Evolutionary conservation across 2,329 filamentous ascomycete species (phyloP).

Genomic region (Aspergillus neotritici): DNA sequence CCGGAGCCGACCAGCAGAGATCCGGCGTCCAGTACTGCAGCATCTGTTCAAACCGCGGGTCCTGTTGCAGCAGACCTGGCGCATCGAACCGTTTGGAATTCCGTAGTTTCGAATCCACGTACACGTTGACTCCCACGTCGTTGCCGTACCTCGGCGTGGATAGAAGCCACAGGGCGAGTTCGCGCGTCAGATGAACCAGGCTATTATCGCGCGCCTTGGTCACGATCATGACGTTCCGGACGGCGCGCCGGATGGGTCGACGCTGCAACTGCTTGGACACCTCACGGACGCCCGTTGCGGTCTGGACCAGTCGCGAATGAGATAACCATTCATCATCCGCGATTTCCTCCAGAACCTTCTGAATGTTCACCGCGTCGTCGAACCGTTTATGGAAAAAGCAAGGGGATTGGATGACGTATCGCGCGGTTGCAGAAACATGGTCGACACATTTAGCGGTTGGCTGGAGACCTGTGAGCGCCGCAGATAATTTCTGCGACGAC

Average conservation of each 20-base stretch:
- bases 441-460: conserved; percentile 36
- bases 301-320: conserved; percentile 90
- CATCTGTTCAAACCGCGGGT: conserved; percentile 74
- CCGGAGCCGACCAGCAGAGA: conserved; percentile 86
- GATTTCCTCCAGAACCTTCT: conserved; percentile 92
- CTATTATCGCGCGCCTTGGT: conserved; percentile 96
- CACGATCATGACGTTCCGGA: conserved; percentile 95
- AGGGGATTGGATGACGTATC: conserved; percentile 74
- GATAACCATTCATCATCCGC: conserved; percentile 81
- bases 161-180: conserved; percentile 82
- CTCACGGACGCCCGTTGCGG: conserved; percentile 88
- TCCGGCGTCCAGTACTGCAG: conserved; percentile 95
- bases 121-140: conserved; percentile 89
- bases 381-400: conserved; percentile 98
- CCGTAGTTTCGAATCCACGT: conserved; percentile 92
- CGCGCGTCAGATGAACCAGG: conserved; percentile 79
- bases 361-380: conserved; percentile 90
- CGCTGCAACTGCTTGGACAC: conserved; percentile 93
- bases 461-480: conserved; percentile 51
- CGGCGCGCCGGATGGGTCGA: conserved; percentile 82
- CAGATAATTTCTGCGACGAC: conserved; percentile 57
- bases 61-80: conserved; percentile 62
- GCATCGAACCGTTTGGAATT: conserved; percentile 84
- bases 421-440: conserved; percentile 38
- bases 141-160: conserved; percentile 83